phyloP scores from a whole-genome alignment of 1,284 basidiomycete species.

The Ceratobasidium sp. region DNA sequence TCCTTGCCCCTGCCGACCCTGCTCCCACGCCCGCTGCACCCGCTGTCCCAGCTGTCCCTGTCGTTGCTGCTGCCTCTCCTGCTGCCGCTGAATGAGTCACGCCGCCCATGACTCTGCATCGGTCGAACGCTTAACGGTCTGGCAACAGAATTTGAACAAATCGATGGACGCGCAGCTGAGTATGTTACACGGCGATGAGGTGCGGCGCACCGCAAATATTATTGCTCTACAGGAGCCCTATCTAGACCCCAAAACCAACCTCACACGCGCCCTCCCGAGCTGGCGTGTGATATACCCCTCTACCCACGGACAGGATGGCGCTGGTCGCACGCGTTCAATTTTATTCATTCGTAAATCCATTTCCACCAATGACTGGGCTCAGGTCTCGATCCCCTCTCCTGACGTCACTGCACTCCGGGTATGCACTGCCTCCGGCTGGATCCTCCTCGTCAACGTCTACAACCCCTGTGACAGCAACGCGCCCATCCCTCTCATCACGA shows the following conservation, averaged over 20 bases:
- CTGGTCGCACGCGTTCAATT: neutral
- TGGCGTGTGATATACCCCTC: neutral
- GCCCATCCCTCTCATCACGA: neutral
- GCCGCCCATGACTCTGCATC: too few species aligned
- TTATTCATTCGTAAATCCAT: conserved; percentile 1
- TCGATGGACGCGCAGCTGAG: too few species aligned
- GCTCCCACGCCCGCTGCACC: too few species aligned
- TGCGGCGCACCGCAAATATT: too few species aligned
- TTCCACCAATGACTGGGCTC: conserved; percentile 15
- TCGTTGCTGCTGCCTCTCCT: too few species aligned
- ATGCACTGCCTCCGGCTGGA: neutral
- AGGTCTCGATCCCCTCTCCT: neutral
- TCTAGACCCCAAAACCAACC: neutral
- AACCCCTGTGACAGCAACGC: conserved; percentile 2
- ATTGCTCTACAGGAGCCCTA: neutral
- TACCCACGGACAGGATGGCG: neutral
- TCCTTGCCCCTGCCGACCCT: too few species aligned
- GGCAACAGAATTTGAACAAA: too few species aligned
- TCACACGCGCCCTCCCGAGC: too few species aligned
- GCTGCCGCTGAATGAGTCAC: too few species aligned
- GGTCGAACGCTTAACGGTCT: too few species aligned
- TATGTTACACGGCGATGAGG: too few species aligned
- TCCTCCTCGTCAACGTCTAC: conserved; percentile 13
- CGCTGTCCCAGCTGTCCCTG: too few species aligned
- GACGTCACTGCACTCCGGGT: conserved; percentile 11